Evolutionary conservation across 1,284 basidiomycete species (phyloP).

Genomic region (Wallemia mellicola): DNA sequence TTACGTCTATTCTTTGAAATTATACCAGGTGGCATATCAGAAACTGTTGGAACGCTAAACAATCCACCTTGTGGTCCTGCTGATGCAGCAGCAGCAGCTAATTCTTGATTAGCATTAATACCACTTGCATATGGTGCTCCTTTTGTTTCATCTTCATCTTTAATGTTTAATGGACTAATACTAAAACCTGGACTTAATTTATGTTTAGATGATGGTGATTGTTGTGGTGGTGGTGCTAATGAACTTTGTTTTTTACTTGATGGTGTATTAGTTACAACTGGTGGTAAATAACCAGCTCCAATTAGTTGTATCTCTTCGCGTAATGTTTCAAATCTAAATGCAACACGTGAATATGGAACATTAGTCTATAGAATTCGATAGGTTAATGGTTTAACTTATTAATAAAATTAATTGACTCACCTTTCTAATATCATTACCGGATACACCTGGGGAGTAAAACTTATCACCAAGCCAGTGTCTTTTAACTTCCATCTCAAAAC

Average conservation of each 20-base stretch:
- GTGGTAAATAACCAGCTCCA: conserved; percentile 9
- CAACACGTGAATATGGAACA: conserved; percentile 65
- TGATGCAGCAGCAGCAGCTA: neutral
- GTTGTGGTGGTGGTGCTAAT: neutral
- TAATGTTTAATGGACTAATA: neutral
- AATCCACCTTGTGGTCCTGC: neutral
- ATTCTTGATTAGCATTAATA: neutral
- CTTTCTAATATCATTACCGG: conserved; percentile 76
- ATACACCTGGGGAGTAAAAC: conserved; percentile 65
- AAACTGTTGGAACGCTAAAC: neutral
- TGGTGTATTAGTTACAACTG: neutral
- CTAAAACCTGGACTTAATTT: neutral
- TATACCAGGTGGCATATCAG: neutral
- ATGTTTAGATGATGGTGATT: neutral
- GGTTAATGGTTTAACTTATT: neutral
- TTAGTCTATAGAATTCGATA: conserved; percentile 27
- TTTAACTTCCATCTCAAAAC: conserved; percentile 97
- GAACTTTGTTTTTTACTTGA: neutral
- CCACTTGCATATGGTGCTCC: neutral
- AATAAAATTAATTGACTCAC: too few relatives aligned
- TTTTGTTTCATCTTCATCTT: neutral
- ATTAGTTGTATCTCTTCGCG: conserved; percentile 34
- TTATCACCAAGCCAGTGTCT: conserved; percentile 77
- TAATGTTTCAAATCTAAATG: conserved; percentile 66
- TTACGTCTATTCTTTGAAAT: neutral